Evolutionary conservation across 2,329 filamentous ascomycete genomes (phyloP), one percentile per base, ranked within the genome.

Genomic region (Geosmithia putterillii): DNA sequence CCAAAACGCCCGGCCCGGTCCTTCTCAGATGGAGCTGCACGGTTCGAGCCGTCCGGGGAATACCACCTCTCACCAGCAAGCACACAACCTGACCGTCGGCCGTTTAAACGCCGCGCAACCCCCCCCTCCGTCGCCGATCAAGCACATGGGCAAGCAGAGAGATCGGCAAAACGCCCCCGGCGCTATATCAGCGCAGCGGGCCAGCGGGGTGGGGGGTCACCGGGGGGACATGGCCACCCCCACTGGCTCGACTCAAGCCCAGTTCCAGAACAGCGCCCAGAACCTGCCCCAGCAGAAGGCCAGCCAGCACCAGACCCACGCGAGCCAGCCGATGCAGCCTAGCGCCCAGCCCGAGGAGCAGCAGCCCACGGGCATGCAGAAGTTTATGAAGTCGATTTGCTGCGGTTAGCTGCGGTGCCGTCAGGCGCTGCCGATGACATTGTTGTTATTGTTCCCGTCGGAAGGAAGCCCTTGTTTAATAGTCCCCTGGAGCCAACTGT

Each of bases 91-190:
- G 55, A 88, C 85, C 55, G 77, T 80, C 65, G 79, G 83, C 71
- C 85, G 85, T 86, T 87, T 90, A 88, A 90, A 90, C 81, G 84
- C 84, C 74, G 81, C 83, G 71, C 85, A 89, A 74, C 85, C 85
- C 76, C 83, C 84, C 72, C 83, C 84, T 73, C 85, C 86, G 59
- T 86, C 83, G 66, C 83, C 83, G 67, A 83, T 81, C 67, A 87
- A 86, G 66, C 80, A 78, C 77, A 83, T 78, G 70, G 78, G 80
- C 69, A 85, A 82, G 71, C 80, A 77, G 70, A 70, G 64, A 71
- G 71, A 72, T 67, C 83, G 83, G 72, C 83, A 74, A 85, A 89
- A 77, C 78, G 83, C 69, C 66, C 77, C 76, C 71, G 83, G 77
- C 71, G 81, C 76, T 58, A 76, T 81, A 62, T 74, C 76, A 63